Base-by-base conservation (phyloP, 2,329 filamentous ascomycete genomes). In the Trichoderma pleuroti region DNA sequence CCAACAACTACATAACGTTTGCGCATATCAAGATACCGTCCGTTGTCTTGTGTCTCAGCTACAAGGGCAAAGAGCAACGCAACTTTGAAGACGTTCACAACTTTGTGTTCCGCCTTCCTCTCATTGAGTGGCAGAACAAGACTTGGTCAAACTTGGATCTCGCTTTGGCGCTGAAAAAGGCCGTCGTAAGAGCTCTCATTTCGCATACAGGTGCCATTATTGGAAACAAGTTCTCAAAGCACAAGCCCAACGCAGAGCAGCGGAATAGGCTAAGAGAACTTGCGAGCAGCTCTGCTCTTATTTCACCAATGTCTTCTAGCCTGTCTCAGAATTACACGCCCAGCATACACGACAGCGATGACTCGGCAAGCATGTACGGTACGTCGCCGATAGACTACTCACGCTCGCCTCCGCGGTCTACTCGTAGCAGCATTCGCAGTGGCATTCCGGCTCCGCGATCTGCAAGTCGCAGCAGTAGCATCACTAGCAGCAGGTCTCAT, bases 141-240 rank as follows among this genome's bases (percentile, higher is more conserved):
- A 98, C 94, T 10, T 99, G 96, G 96, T 98, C 94, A 8, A 99
- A 98, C 79, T 87, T 99, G 8, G 96, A 99, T 77, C 88, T 99
- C 11, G 94, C 95, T 0, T 86, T 98, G 61, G 92, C 94, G 16
- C 86, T 99, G 68, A 98, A 99, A 83, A 97, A 94, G 78, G 94
- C 97, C 60, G 92, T 98, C 71, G 93, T 97, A 78, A 93, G 94
- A 77, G 95, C 96, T 0, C 86, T 99, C 59, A 97, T 99, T 76
- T 96, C 93, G 2, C 96, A 99, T 78, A 94, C 95, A 0, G 96
- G 96, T 42, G 94, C 96, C 70, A 98, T 99, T 75, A 93, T 99
- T 63, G 93, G 95, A 68, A 99, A 99, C 86, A 99, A 99, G 79
- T 93, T 99, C 81, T 93, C 91, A 65, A 93, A 93, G 77, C 93